Evolutionary conservation across 2,329 filamentous ascomycete species (phyloP).

Genomic region (Neopestalotiopsis rosae): DNA sequence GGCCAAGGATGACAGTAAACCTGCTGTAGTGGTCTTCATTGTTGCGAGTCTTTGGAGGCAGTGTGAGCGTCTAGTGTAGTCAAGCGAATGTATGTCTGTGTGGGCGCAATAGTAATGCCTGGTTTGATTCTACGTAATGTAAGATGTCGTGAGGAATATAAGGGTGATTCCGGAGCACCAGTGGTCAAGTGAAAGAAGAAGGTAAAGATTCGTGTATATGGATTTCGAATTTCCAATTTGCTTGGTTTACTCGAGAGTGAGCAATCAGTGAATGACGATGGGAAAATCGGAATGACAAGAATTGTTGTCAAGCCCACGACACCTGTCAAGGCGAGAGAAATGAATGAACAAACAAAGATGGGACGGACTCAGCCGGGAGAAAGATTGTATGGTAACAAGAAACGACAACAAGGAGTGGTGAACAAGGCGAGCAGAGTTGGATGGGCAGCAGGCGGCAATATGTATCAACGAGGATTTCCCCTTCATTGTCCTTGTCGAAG

Average conservation of each 20-base stretch:
- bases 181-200: background rate
- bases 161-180: slow-evolving; percentile 16
- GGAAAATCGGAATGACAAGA: slow-evolving; percentile 3
- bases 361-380: slow-evolving; percentile 15
- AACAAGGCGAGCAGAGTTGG: background rate
- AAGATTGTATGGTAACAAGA: background rate
- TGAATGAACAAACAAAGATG: slow-evolving; percentile 15
- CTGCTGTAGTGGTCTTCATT: slow-evolving; percentile 11
- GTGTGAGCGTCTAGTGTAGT: background rate
- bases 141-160: background rate
- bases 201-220: background rate
- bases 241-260: background rate
- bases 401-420: slow-evolving; percentile 3
- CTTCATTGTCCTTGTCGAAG: background rate
- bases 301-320: background rate
- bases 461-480: background rate
- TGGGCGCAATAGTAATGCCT: too few relatives aligned
- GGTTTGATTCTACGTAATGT: too few relatives aligned
- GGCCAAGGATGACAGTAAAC: slow-evolving; percentile 33
- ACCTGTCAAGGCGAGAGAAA: slow-evolving; percentile 10
- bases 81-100: background rate
- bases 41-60: background rate
- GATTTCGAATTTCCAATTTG: background rate
- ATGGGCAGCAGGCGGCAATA: background rate
- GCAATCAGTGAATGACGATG: background rate